phyloP scores from a whole-genome alignment of 2,329 filamentous ascomycete genomes.

The Sordariomycetes sp. region DNA sequence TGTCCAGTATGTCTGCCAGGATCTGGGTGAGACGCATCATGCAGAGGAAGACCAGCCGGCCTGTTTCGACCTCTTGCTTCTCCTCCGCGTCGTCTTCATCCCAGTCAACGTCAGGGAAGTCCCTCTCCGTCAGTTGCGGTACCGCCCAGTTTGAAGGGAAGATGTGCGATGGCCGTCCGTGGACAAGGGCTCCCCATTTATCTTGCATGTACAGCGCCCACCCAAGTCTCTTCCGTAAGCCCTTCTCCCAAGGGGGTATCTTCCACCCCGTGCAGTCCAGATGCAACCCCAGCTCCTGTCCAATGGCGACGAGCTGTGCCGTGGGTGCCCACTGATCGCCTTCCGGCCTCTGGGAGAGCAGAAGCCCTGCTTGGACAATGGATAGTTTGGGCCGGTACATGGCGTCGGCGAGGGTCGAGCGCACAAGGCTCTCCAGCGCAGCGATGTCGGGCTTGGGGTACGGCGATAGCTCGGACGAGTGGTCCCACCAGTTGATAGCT shows the following conservation, averaged over 20 bases:
- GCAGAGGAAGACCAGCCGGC: slow-evolving; percentile 60
- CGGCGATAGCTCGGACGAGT: slow-evolving; percentile 54
- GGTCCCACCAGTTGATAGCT: slow-evolving; percentile 80
- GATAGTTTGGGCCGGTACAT: slow-evolving; percentile 76
- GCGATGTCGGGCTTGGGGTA: slow-evolving; percentile 60
- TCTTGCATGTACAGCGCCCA: slow-evolving; percentile 95
- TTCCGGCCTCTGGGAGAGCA: slow-evolving; percentile 65
- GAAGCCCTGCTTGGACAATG: slow-evolving; percentile 65
- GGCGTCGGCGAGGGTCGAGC: slow-evolving; percentile 61
- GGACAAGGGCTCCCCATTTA: slow-evolving; percentile 77
- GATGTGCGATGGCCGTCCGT: slow-evolving; percentile 74
- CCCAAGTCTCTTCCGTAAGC: slow-evolving; percentile 71
- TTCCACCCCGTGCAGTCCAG: slow-evolving; percentile 82
- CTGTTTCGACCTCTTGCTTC: slow-evolving; percentile 54
- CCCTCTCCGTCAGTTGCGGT: slow-evolving; percentile 47
- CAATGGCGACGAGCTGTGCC: slow-evolving; percentile 76
- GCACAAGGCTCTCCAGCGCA: slow-evolving; percentile 63
- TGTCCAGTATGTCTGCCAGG: slow-evolving; percentile 70
- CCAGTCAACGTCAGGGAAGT: slow-evolving; percentile 64
- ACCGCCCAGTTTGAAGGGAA: slow-evolving; percentile 68
- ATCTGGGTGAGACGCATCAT: slow-evolving; percentile 68
- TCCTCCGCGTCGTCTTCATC: slow-evolving; percentile 52
- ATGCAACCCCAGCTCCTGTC: slow-evolving; percentile 80
- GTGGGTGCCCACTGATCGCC: slow-evolving; percentile 77
- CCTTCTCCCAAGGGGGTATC: slow-evolving; percentile 79